These are phyloP conservation scores for Neurospora pannonica DNA, from an alignment of 495 filamentous ascomycete species.

Conservation along the genomic window DNA sequence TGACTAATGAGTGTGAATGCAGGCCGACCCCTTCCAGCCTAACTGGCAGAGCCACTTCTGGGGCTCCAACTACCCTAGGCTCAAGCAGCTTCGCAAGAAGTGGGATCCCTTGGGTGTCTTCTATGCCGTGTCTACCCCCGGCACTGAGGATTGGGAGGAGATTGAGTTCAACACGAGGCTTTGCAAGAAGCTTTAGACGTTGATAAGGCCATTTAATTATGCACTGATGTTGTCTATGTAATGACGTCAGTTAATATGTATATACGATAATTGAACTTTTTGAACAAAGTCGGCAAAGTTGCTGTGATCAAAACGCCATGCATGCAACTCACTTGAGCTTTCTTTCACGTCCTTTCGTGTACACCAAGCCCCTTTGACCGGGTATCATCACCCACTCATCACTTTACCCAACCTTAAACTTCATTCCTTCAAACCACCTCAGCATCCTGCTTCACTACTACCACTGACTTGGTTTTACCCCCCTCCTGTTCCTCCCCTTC, in stretches of 20 bases:
- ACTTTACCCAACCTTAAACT: not conserved
- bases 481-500: not conserved
- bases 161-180: slow-evolving; percentile 26
- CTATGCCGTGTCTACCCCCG: slow-evolving; percentile 29
- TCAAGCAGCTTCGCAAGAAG: slow-evolving; percentile 35
- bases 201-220: not conserved
- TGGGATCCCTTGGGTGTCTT: slow-evolving; percentile 48
- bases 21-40: slow-evolving; percentile 36
- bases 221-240: not conserved
- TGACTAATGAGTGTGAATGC: not conserved
- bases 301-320: not conserved
- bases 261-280: not conserved
- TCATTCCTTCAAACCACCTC: not conserved
- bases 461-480: not conserved
- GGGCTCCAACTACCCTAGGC: slow-evolving; percentile 23
- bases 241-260: not conserved
- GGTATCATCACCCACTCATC: not conserved
- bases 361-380: not conserved
- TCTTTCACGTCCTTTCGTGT: not conserved
- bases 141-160: slow-evolving; percentile 31
- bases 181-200: slow-evolving; percentile 11
- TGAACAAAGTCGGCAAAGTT: not conserved
- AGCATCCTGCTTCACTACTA: not conserved
- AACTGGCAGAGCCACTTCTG: slow-evolving; percentile 33
- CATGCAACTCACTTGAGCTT: not conserved